Base-by-base conservation (phyloP, 805 yeast species). In the Metschnikowia amazonensis region DNA sequence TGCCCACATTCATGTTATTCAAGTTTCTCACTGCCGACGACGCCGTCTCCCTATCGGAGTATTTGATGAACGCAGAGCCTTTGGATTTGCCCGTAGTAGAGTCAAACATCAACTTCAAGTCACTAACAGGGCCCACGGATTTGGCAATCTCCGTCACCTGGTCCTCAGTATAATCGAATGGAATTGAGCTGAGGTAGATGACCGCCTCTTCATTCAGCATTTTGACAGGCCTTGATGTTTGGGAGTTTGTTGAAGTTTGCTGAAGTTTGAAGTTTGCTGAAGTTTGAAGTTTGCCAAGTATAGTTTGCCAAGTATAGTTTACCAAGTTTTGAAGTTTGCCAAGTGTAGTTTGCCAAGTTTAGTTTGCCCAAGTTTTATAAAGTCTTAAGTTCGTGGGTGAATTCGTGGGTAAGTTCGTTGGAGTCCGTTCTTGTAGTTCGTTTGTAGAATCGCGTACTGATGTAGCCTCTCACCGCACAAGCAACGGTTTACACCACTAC, bases 111-210 rank as follows among this genome's bases (percentile, higher is more conserved):
- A 92, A 75, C 60, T 84, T 82, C 48, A 88, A 69, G 45, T 78
- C 80, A 21, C 78, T 76, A 1, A 92, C 92, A 0, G 97, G 96
- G 1, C 97, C 98, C 2, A 88, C 94, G 1, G 95, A 82, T 46
- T 76, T 73, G 49, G 95, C 95, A 11, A 92, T 79, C 51, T 87
- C 95, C 53, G 79, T 66, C n/a, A 92, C 84, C 63, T 90, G 97
- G 56, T 89, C 95, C 62, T 92, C 98, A 0, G 97, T 86, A 59
- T 86, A 89, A 58, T 92, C 97, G 60, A 82, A 89, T 1, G 98
- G 98, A 31, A 92, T 86, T 13, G 88, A 84, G 3, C 96, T 95
- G 34, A 90, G 79, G 57, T 86, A 86, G 2, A 89, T 84, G 20
- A 48, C 51, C 25, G 51, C 48, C 20, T 53, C 55, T 10, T 53